Evolutionary conservation across 169 alveolate species (phyloP).

Genomic region (Plasmodium falciparum): DNA sequence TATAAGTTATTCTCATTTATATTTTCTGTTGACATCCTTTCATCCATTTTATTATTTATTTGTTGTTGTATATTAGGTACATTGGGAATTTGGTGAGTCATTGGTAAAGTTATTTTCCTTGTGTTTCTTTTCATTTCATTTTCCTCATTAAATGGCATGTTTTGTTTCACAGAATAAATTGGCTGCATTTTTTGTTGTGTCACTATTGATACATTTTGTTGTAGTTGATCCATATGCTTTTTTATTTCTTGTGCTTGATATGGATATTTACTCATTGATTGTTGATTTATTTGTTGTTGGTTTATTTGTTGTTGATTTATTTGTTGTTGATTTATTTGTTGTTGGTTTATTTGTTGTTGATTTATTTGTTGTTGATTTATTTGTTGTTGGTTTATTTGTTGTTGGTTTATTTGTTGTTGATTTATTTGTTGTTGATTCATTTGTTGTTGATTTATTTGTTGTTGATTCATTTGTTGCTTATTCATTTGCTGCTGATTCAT

Average conservation of each 20-base stretch:
- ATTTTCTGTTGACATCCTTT: constrained; percentile 30
- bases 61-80: constrained; percentile 29
- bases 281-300: constrained; percentile 23
- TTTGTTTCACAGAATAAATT: constrained; percentile 45
- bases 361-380: constrained; percentile 5
- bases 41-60: constrained; percentile 21
- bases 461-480: constrained; percentile 14
- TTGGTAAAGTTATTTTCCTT: constrained; percentile 37
- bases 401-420: constrained; percentile 13
- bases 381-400: constrained; percentile 17
- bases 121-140: constrained; percentile 21
- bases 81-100: constrained; percentile 23
- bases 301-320: constrained; percentile 4
- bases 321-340: constrained; percentile 6
- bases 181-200: constrained; percentile 59
- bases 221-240: constrained; percentile 68
- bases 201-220: constrained; percentile 26
- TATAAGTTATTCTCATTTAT: constrained; percentile 27
- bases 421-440: constrained; percentile 4
- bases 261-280: constrained; percentile 31
- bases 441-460: constrained; percentile 16
- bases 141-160: constrained; percentile 32
- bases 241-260: constrained; percentile 43
- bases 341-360: constrained; percentile 6
- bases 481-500: constrained; percentile 21